These are phyloP conservation scores for Emmonsia crescens DNA, from an alignment of 2,329 filamentous ascomycete genomes.

Conservation along the genomic window DNA sequence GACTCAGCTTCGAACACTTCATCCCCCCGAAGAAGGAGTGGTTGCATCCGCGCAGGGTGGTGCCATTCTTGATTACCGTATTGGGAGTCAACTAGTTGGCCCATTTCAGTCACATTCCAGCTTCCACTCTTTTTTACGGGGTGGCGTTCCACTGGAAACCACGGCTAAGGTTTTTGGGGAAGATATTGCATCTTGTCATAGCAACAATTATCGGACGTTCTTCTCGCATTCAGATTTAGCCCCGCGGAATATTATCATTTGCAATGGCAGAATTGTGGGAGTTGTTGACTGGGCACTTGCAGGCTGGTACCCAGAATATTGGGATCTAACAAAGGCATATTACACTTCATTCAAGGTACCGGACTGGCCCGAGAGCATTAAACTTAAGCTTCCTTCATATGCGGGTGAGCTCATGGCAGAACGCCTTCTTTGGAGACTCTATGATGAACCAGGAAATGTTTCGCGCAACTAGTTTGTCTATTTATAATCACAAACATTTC, in stretches of 20 bases:
- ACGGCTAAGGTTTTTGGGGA: slow-evolving; percentile 9
- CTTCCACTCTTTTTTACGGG: slow-evolving; percentile 12
- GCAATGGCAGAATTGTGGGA: slow-evolving; percentile 14
- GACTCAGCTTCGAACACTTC: slow-evolving; percentile 10
- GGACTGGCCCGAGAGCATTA: slow-evolving; percentile 10
- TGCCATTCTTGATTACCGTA: slow-evolving; percentile 12
- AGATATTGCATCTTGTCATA: slow-evolving; percentile 10
- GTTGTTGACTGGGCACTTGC: slow-evolving; percentile 19
- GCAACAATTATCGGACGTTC: slow-evolving; percentile 8
- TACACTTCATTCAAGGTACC: slow-evolving; percentile 9
- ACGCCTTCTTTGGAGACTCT: slow-evolving; percentile 10
- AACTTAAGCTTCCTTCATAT: slow-evolving; percentile 10
- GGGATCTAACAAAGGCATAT: slow-evolving; percentile 16
- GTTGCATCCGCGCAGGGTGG: slow-evolving; percentile 9
- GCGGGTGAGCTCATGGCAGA: slow-evolving; percentile 11
- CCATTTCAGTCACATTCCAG: slow-evolving; percentile 10
- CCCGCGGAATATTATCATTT: slow-evolving; percentile 18
- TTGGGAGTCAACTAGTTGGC: slow-evolving; percentile 10
- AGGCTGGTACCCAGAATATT: slow-evolving; percentile 18
- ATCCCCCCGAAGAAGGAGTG: slow-evolving; percentile 8
- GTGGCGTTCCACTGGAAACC: slow-evolving; percentile 10
- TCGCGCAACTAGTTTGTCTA: slow-evolving; percentile 6
- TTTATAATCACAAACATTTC: slow-evolving; percentile 7
- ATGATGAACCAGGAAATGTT: slow-evolving; percentile 12
- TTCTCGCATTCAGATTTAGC: slow-evolving; percentile 19